Base-by-base conservation (phyloP, 176 grass and related monocot species). In the Phyllostachys edulis region DNA sequence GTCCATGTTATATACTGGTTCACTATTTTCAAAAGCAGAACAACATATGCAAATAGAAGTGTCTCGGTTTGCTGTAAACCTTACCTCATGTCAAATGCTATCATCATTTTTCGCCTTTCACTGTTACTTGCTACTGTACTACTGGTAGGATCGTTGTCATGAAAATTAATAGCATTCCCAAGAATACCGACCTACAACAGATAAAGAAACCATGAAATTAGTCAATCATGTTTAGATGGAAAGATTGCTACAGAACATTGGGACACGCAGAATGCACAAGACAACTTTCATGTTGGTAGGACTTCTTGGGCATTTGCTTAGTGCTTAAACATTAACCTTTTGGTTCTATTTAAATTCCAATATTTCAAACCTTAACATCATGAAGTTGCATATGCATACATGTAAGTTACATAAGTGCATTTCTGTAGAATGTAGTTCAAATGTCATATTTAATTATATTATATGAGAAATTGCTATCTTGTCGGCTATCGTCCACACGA, bases 41-140 rank as follows among this genome's bases (percentile, higher is more conserved):
- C 38, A 63, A n/a, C 3, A 20, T 26, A 69, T 50, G 21, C 17
- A 29, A 75, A 67, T 54, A 69, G 2, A 82, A 73, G 24, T 18
- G 56, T 83, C 26, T 67, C 21, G 10, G 54, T 57, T 75, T 65
- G 21, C 7, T 81, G 37, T 24, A 57, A 64, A 87, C 56, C 68
- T 88, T 88, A 95, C 93, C 93, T 98, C 85, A 98, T 92, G 72
- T 98, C 96, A 95, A 95, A 98, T 61, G 93, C 96, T 78, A 98
- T 95, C 96, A 98, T 98, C 89, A 91, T 63, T 88, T 92, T 98
- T 42, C 87, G 80, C 69, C 96, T 91, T 56, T 98, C 85, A 68
- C 16, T 83, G 54, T 90, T 94, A 72, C 62, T 80, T 62, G 80
- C 77, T 82, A 52, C 18, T 63, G 42, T 85, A 66, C 49, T 95